Percentiles rank a stretch among this genome's conserved stretches.
phyloP scores from a whole-genome alignment of 495 filamentous ascomycete genomes.

The Penicillium lividum region DNA sequence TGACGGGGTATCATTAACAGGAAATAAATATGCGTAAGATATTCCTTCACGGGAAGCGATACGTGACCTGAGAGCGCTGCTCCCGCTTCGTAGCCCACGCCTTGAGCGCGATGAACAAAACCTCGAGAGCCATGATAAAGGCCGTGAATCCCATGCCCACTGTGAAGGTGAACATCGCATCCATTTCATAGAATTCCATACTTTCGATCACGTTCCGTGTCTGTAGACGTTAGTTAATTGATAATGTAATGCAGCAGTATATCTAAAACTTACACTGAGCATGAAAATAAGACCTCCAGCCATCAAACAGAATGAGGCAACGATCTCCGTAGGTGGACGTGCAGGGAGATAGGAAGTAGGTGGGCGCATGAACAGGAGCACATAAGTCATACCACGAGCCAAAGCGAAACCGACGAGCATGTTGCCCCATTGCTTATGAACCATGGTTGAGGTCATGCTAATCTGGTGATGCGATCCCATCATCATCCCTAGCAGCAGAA shows the following conservation, averaged over 20 bases:
- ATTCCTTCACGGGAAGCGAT: conserved; percentile 24
- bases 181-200: conserved; percentile 70
- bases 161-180: conserved; percentile 93
- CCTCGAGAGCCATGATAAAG: conserved; percentile 83
- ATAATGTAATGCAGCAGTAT: no score
- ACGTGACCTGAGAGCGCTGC: conserved; percentile 30
- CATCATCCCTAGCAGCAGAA: conserved; percentile 85
- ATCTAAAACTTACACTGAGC: conserved; percentile 66
- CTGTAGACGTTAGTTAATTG: conserved; percentile 32
- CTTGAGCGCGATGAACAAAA: conserved; percentile 79
- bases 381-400: conserved; percentile 76
- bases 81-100: conserved; percentile 80
- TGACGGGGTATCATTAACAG: conserved; percentile 28
- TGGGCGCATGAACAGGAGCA: conserved; percentile 77
- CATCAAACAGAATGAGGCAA: conserved; percentile 84
- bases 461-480: conserved; percentile 91
- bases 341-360: conserved; percentile 81
- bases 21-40: neutral
- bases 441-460: conserved; percentile 83
- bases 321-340: conserved; percentile 86
- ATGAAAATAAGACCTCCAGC: conserved; percentile 91
- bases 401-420: conserved; percentile 80
- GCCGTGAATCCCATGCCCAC: conserved; percentile 81
- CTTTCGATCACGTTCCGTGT: conserved; percentile 70
- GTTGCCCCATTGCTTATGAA: conserved; percentile 93